Percentiles rank a stretch among this genome's conserved stretches.
These are phyloP conservation scores for Stellera chamaejasme DNA, from an alignment of 345 rosid species.

Conservation along the genomic window DNA sequence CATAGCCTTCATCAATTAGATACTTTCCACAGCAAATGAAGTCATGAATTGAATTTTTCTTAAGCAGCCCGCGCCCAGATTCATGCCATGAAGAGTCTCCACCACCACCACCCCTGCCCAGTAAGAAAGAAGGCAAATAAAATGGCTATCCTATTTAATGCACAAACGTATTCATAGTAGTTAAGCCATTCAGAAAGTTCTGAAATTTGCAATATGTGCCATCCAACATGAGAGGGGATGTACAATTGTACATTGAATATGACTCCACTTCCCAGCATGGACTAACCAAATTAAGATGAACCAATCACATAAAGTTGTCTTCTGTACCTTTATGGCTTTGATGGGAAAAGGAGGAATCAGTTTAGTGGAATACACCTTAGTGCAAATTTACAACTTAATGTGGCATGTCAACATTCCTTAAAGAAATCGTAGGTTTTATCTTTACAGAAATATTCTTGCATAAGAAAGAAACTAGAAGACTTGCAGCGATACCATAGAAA, in stretches of 20 bases:
- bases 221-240: too few species aligned
- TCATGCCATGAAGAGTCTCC: constrained; percentile 70
- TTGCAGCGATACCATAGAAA: not conserved
- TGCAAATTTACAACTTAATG: not conserved
- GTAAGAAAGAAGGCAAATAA: not conserved
- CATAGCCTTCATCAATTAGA: constrained; percentile 57
- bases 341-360: too few species aligned
- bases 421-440: not conserved
- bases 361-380: not conserved
- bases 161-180: not conserved
- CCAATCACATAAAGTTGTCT: too few species aligned
- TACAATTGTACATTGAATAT: too few species aligned
- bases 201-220: too few species aligned
- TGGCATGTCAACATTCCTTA: not conserved
- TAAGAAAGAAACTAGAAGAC: not conserved
- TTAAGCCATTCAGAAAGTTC: too few species aligned
- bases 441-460: too few species aligned
- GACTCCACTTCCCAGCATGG: too few species aligned
- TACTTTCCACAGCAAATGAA: constrained; percentile 50
- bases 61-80: constrained; percentile 51
- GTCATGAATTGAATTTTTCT: constrained; percentile 66
- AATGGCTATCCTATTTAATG: constrained; percentile 6
- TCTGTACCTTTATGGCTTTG: too few species aligned
- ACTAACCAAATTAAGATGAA: too few species aligned
- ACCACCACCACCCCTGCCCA: constrained; percentile 59